phyloP scores from a whole-genome alignment of 2,329 filamentous ascomycete genomes.

The Fusarium scirpi region DNA sequence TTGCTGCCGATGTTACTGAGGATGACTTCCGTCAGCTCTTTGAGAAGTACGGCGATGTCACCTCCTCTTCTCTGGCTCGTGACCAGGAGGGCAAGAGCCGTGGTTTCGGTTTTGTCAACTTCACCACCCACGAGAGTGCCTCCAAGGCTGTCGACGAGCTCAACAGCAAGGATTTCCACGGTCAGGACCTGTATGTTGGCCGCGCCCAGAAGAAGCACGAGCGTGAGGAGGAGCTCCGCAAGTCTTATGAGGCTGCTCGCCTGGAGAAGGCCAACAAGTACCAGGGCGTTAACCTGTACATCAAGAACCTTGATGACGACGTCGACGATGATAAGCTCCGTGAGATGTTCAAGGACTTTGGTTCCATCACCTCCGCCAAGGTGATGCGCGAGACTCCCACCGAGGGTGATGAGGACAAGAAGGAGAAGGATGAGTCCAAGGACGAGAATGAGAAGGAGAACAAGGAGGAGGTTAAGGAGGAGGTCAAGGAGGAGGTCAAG shows the following conservation, averaged over 20 bases:
- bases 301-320: conserved; percentile 98
- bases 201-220: conserved; percentile 99
- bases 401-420: conserved; percentile 66
- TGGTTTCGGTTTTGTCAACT: conserved; percentile 97
- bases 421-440: conserved; percentile 64
- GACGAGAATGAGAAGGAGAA: conserved; percentile 62
- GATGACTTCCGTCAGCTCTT: conserved; percentile 96
- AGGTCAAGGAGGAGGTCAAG: conserved; percentile 60
- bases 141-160: conserved; percentile 88
- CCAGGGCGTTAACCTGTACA: conserved; percentile 98
- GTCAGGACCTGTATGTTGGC: conserved; percentile 96
- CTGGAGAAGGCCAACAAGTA: conserved; percentile 99
- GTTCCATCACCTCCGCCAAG: conserved; percentile 97
- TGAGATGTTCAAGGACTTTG: conserved; percentile 89
- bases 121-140: conserved; percentile 89
- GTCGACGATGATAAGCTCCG: conserved; percentile 98
- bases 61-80: conserved; percentile 92
- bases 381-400: conserved; percentile 89
- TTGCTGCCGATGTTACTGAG: conserved; percentile 84
- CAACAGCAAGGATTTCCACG: conserved; percentile 91
- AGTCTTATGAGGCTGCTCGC: conserved; percentile 97
- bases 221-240: conserved; percentile 98
- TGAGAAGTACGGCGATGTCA: conserved; percentile 92
- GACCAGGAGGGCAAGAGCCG: conserved; percentile 92
- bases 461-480: conserved; percentile 52